A percentile compares a stretch with the other conserved stretches of the same genome.
These are phyloP conservation scores for Alternaria postmessia DNA, from an alignment of 2,329 filamentous ascomycete species.

Conservation along the genomic window DNA sequence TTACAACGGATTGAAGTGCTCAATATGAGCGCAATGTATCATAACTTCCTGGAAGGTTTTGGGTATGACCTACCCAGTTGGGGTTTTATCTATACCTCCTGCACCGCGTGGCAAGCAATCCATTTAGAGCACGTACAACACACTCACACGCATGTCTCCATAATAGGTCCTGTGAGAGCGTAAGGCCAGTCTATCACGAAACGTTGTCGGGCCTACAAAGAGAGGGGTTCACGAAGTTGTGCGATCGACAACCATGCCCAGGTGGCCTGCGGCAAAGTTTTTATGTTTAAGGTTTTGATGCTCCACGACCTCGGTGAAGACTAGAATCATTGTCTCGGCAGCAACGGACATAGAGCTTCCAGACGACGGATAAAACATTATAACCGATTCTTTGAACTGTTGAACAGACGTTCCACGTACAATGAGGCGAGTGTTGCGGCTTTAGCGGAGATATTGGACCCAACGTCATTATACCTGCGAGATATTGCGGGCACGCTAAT, in stretches of 20 bases:
- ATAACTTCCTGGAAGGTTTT: background rate
- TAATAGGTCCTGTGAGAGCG: background rate
- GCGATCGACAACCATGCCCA: background rate
- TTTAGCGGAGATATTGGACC: background rate
- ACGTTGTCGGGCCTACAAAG: background rate
- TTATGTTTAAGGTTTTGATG: background rate
- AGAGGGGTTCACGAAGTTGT: background rate
- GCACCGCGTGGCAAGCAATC: background rate
- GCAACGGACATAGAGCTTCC: background rate
- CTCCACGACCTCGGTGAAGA: background rate
- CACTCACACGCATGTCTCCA: background rate
- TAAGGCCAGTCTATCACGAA: background rate
- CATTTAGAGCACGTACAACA: background rate
- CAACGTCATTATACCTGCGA: background rate
- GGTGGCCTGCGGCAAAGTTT: background rate
- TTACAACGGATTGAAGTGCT: fast-evolving
- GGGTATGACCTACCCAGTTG: too few relatives aligned
- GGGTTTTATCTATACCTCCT: background rate
- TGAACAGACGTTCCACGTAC: background rate
- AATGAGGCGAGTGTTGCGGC: background rate
- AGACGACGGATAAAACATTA: background rate
- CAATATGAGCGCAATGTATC: too few relatives aligned
- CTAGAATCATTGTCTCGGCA: background rate
- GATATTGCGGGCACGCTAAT: background rate
- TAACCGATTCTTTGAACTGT: background rate